Percentiles rank a stretch among this genome's conserved stretches.
Evolutionary conservation across 2,329 filamentous ascomycete genomes (phyloP).

Genomic region (Myriosclerotinia curreyana): DNA sequence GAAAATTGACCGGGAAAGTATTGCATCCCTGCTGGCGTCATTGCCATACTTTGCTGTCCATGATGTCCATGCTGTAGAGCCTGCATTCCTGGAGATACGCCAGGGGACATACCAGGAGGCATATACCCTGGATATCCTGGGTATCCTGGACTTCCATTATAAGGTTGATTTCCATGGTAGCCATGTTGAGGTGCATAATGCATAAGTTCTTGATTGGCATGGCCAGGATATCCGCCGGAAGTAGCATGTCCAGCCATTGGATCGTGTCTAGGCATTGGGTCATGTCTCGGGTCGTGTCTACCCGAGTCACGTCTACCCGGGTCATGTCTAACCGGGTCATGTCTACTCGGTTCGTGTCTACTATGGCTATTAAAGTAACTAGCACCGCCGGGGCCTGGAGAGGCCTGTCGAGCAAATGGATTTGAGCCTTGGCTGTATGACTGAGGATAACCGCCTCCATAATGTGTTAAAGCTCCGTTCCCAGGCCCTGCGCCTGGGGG

Average conservation of each 20-base stretch:
- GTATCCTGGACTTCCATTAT: slow-evolving; percentile 26
- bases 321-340: slow-evolving; percentile 35
- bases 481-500: slow-evolving; percentile 27
- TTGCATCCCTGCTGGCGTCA: slow-evolving; percentile 24
- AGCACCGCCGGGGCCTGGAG: slow-evolving; percentile 33
- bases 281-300: slow-evolving; percentile 44
- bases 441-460: slow-evolving; percentile 34
- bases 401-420: slow-evolving; percentile 25
- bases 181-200: slow-evolving; percentile 37
- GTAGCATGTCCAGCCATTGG: slow-evolving; percentile 42
- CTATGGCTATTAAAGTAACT: slow-evolving; percentile 35
- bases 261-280: slow-evolving; percentile 31
- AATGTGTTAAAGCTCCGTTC: slow-evolving; percentile 38
- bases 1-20: slow-evolving; percentile 32
- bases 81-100: slow-evolving; percentile 13
- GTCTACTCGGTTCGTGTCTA: slow-evolving; percentile 43
- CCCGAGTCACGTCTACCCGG: too few relatives aligned
- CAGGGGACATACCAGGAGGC: slow-evolving; percentile 25
- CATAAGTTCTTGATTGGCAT: slow-evolving; percentile 36
- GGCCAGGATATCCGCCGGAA: slow-evolving; percentile 26
- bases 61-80: slow-evolving; percentile 15
- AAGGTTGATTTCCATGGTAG: slow-evolving; percentile 9
- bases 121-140: slow-evolving; percentile 30
- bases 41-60: slow-evolving; percentile 18
- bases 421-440: slow-evolving; percentile 23